Base-by-base conservation (phyloP, 108 stramenopile genomes). In the Cylindrotheca fusiformis region DNA sequence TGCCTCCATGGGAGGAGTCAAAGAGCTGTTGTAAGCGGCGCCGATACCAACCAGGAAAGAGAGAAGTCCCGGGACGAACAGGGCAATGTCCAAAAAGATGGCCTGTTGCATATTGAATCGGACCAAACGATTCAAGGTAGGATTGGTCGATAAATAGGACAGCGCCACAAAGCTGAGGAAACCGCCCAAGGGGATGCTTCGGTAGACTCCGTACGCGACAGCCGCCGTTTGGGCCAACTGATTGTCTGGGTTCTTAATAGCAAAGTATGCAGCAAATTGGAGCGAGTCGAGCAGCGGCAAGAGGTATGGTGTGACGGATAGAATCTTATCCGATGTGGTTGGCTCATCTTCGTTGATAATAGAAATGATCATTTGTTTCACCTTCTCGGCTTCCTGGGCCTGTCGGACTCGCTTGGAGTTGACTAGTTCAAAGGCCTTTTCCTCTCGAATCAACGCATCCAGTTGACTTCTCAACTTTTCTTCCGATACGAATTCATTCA, bases 21-120 rank as follows among this genome's bases (percentile, higher is more conserved):
- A 41, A 3, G 68, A 27, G 19, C 66, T 75, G 18, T 56, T 60
- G 19, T 82, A 29, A 23, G 75, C 74, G 21, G 57, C 5, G 6
- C 79, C 32, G 5, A 88, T 60, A 10, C 77, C 72, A n/a, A n/a
- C n/a, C n/a, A n/a, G n/a, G n/a, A n/a, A n/a, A n/a, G n/a, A n/a
- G n/a, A n/a, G n/a, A n/a, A n/a, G n/a, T n/a, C n/a, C n/a, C 53
- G 83, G 83, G 26, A 88, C 60, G 69, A 88, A 78, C 28, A 88
- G 60, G 3, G 83, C 86, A 66, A 88, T 84, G 74, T 88, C 86
- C 28, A 88, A 49, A 33, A 71, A 82, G 32, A 88, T 84, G 4
- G 86, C 86, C n/a, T n/a, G n/a, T n/a, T n/a, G n/a, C n/a, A n/a
- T n/a, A n/a, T n/a, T n/a, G n/a, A n/a, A n/a, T n/a, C 76, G 65